Base-by-base conservation (phyloP, 2,329 filamentous ascomycete genomes). In the Fusarium heterosporum region DNA sequence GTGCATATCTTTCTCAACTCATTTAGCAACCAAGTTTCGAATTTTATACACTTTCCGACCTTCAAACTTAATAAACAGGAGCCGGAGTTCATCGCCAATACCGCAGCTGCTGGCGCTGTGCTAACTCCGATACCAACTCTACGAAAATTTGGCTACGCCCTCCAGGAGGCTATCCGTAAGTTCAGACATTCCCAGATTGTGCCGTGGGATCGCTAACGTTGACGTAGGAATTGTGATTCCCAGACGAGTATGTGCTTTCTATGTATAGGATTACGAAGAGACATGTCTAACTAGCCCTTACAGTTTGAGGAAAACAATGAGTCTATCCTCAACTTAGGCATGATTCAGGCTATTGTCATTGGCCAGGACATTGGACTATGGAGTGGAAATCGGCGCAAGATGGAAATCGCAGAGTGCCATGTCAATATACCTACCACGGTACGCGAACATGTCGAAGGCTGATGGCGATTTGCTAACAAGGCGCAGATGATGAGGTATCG, bases 11-110 rank as follows among this genome's bases (percentile, higher is more conserved):
- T 86, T 61, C 77, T 90, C 19, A 84, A 85, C 1, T 81, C 82
- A 2, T 85, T 89, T 41, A 78, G 81, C 26, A 83, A 87, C 45
- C 82, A 87, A 60, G 81, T 88, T 0, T 86, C 85, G 45, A 80
- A 82, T 43, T 90, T 84, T 80, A 84, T 91, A 56, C 89, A 91
- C 74, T 82, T 87, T 43, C 83, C 86, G 2, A 87, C 86, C 0
- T 85, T 90, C 38, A 82, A 80, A 3, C 80, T 88, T 9, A 85
- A 85, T 17, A 78, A 79, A 4, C 81, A 86, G 57, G 82, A 82
- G 61, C 84, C 87, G 0, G 87, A 90, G 66, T 85, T 89, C 75
- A 78, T 90, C 14, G 86, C 84, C 8, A 81, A 82, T n/a, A 83
- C 87, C 4, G 83, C 86, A 0, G 85, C 88, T 5, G 83, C 83